These are phyloP conservation scores for Suillus decipiens DNA, from an alignment of 768 basidiomycete genomes.

Conservation along the genomic window DNA sequence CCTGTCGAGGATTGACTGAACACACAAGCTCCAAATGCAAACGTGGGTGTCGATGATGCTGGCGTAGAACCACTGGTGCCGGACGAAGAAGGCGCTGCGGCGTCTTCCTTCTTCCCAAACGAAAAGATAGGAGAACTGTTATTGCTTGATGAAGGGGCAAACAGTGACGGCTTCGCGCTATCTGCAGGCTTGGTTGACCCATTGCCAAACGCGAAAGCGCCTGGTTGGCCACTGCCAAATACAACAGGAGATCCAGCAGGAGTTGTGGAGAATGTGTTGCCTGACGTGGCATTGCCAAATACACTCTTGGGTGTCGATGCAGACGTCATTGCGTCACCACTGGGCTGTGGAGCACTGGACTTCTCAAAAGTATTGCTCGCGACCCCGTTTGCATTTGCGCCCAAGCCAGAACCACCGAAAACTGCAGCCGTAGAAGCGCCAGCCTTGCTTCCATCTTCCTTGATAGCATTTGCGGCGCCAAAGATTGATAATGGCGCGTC, in stretches of 20 bases:
- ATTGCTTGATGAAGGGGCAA: constrained; percentile 16
- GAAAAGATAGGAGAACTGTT: constrained; percentile 13
- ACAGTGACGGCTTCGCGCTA: constrained; percentile 18
- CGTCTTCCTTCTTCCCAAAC: constrained; percentile 7
- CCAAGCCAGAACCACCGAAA: constrained; percentile 26
- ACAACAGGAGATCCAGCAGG: constrained; percentile 20
- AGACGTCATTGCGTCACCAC: constrained; percentile 19
- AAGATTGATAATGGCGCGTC: constrained; percentile 36
- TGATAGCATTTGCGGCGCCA: constrained; percentile 25
- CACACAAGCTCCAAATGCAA: constrained; percentile 7
- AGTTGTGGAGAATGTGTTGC: constrained; percentile 17
- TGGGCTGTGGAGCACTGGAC: constrained; percentile 17
- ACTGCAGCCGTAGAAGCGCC: constrained; percentile 15
- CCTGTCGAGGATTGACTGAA: background rate
- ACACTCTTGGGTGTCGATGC: constrained; percentile 24
- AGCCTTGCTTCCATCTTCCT: constrained; percentile 14
- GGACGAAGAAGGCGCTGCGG: background rate
- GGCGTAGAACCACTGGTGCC: constrained; percentile 6
- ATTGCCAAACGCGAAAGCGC: constrained; percentile 24
- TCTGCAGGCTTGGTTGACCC: constrained; percentile 19
- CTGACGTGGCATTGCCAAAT: constrained; percentile 17
- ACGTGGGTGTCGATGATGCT: constrained; percentile 9
- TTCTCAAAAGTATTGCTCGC: constrained; percentile 21
- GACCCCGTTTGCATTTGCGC: constrained; percentile 19
- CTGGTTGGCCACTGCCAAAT: constrained; percentile 12